Base-by-base conservation (phyloP, 164 flowering plant species). In the Magnolia kwangsiensis region DNA sequence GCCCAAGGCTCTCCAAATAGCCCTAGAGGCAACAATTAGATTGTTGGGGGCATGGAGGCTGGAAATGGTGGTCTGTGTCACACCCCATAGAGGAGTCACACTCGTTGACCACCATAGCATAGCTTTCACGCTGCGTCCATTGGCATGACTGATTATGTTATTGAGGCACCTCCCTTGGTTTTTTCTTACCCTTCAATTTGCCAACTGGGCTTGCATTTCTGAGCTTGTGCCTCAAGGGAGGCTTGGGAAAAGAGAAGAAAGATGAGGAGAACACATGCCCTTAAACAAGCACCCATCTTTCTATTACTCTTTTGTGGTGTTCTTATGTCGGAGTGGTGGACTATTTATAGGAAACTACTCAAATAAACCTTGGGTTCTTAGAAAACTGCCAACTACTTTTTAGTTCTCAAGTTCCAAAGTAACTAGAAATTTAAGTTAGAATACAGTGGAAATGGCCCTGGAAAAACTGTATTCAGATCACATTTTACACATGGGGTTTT, bases 101-200 rank as follows among this genome's bases (percentile, higher is more conserved):
- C 29, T 76, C 78, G 20, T 76, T 69, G 2, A 76, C 78, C 72
- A 76, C 78, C 78, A 9, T 76, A 3, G 78, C 78, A 9, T 76
- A 3, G 78, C 78, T 67, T 19, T 13, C 51, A 70, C 66, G 21
- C 67, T 69, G 23, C 20, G 59, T 10, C 78, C 74, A 59, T 76
- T 76, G 8, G 19, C 70, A 20, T 66, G 69, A 9, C 70, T 69
- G 8, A 8, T 69, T 14, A 76, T 76, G 14, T 55, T 58, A 3
- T 63, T 76, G 1, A 14, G 29, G 55, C 78, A 76, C 72, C 74
- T 55, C 31, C n/a, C 61, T 16, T 7, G 31, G 0, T 55, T 16
- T 31, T 69, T 31, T 59, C 67, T 55, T 67, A 4, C 78, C 78
- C 20, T 31, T 69, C 29, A 69, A 13, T 69, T 29, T 37, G 37